Base-by-base conservation (phyloP, 169 alveolate genomes). In the Condylostoma magnum region DNA sequence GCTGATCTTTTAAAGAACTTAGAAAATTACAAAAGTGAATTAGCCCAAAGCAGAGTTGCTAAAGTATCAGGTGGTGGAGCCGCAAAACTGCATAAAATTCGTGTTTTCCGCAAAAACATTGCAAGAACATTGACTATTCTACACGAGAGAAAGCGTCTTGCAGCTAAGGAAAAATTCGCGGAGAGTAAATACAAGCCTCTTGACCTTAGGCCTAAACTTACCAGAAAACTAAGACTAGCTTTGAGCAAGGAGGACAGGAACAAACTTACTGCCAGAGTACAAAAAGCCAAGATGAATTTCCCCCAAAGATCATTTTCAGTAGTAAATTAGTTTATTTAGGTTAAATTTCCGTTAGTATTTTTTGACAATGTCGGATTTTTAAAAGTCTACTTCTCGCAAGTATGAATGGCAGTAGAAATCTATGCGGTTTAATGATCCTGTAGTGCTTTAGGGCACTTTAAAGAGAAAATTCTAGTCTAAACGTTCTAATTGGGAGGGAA, bases 121-220 rank as follows among this genome's bases (percentile, higher is more conserved):
- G 99, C 98, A 38, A 94, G 95, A 55, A 94, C 94, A 2, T 79
- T 95, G 89, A 95, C 99, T 22, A 96, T 95, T 30, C 83, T 93
- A 78, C 90, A 93, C 83, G 96, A 95, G 72, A 91, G 94, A 83
- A 89, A 82, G 77, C 8, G 48, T 10, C 48, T 41, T 41, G 57
- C 82, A 58, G 95, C 94, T 30, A 84, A 93, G 44, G 90, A 80
- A 67, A 76, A 83, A 55, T 77, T 79, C 84, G 79, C 81, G 76
- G 92, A 90, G 67, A 68, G 84, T 72, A 85, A 93, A 79, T 85
- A 85, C 66, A 81, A 65, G 67, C 98, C 98, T 22, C 51, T 83
- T 55, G 97, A 95, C 79, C 80, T 95, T 63, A 91, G 98, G 58
- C 85, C 87, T 36, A 95, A 94, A 85, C 88, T 87, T 75, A 96